Evolutionary conservation across 208 protist species (phyloP).

Genomic region (Lotmaria passim): DNA sequence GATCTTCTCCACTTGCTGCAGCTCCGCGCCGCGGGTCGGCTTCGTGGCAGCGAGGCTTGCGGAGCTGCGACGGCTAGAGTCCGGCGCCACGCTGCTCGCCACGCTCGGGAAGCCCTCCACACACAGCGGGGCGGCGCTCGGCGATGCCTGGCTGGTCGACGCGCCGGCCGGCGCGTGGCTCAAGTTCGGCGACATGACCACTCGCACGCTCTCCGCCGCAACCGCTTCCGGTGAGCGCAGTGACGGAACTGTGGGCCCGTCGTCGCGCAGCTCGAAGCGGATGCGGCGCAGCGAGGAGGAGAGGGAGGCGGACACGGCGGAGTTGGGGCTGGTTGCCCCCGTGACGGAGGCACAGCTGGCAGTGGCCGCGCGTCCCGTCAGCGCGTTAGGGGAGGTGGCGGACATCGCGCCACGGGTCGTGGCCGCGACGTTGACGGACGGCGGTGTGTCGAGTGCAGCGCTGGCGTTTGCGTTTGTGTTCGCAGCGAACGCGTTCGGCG

Average conservation of each 20-base stretch:
- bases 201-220: constrained; percentile 14
- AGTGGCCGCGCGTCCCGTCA: constrained; percentile 3
- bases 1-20: constrained; percentile 50
- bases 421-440: constrained; percentile 6
- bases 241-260: constrained; percentile 45
- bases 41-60: not conserved
- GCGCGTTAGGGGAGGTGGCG: constrained; percentile 16
- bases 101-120: constrained; percentile 8
- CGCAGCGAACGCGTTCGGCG: constrained; percentile 2
- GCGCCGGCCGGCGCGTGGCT: not conserved
- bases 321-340: constrained; percentile 1
- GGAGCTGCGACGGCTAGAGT: not conserved
- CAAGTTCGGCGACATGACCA: not conserved
- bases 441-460: constrained; percentile 8
- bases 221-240: constrained; percentile 28
- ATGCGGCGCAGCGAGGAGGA: constrained; percentile 61
- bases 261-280: constrained; percentile 70
- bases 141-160: not conserved
- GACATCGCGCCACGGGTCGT: not conserved
- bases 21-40: constrained; percentile 24
- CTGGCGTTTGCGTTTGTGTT: not conserved
- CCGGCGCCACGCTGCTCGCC: constrained; percentile 2
- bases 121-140: not conserved
- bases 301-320: constrained; percentile 35
- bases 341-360: not conserved